Conservation (phyloP, 441 rosid genomes). For the Gossypium lobatum region DNA sequence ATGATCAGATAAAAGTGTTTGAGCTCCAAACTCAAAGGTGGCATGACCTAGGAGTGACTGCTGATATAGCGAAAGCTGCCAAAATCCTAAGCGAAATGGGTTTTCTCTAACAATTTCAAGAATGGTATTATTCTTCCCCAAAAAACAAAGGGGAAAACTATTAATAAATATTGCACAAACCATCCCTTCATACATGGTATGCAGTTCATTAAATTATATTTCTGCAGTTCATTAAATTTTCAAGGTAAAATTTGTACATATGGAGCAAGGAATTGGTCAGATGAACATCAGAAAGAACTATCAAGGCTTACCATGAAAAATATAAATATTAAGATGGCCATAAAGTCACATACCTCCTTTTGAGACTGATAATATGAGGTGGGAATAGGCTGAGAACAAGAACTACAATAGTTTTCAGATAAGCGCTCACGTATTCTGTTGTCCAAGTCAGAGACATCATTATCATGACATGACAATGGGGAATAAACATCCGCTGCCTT, state of each 20-base stretch:
- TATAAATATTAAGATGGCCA: constrained; percentile 5
- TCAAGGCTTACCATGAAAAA: not conserved
- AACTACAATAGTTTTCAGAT: constrained; percentile 61
- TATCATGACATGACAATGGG: constrained; percentile 40
- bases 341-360: constrained; percentile 57
- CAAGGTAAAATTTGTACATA: not conserved
- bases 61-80: not conserved
- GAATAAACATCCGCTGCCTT: constrained; percentile 67
- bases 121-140: not conserved
- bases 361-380: constrained; percentile 69
- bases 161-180: not conserved
- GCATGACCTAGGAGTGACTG: not conserved
- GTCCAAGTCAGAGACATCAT: constrained; percentile 68
- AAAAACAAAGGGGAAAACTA: not conserved
- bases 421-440: constrained; percentile 74
- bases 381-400: constrained; percentile 68
- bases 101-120: not conserved
- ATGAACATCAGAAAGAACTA: not conserved
- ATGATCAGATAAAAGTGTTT: not conserved
- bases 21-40: not conserved
- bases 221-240: not conserved
- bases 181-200: not conserved
- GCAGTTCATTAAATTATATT: not conserved
- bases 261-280: not conserved
- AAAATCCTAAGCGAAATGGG: not conserved